Percentiles rank a stretch among this genome's conserved stretches.
These are phyloP conservation scores for Cryphonectria japonica DNA, from an alignment of 2,329 filamentous ascomycete species.

Conservation along the genomic window DNA sequence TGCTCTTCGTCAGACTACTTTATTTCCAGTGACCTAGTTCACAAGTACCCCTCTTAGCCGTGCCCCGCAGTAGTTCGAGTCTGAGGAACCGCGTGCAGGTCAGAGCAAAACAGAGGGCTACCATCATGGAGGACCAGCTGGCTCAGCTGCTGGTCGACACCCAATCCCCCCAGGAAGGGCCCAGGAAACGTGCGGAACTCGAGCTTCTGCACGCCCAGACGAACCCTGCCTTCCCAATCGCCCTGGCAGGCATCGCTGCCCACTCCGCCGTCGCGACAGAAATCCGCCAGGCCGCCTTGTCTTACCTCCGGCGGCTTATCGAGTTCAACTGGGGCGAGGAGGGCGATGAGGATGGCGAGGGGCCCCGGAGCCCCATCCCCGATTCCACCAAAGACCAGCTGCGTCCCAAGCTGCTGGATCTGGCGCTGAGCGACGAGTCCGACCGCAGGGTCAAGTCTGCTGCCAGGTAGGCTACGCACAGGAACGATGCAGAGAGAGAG, in stretches of 20 bases:
- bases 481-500: neutral
- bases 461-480: constrained; percentile 67
- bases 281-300: constrained; percentile 82
- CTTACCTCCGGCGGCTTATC: constrained; percentile 81
- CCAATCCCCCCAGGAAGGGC: constrained; percentile 74
- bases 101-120: constrained; percentile 20
- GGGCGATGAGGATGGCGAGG: constrained; percentile 62
- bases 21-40: neutral
- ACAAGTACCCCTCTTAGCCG: constrained; percentile 5
- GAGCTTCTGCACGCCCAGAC: constrained; percentile 74
- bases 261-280: constrained; percentile 73
- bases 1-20: neutral
- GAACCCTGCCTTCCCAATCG: constrained; percentile 74
- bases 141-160: constrained; percentile 86
- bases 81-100: neutral
- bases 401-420: constrained; percentile 73
- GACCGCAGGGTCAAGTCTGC: constrained; percentile 87
- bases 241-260: constrained; percentile 78
- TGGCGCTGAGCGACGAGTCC: constrained; percentile 72
- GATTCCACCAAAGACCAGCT: constrained; percentile 76
- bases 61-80: constrained; percentile 5
- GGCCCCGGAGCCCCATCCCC: constrained; percentile 64
- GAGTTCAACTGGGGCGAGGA: constrained; percentile 80
- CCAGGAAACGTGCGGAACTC: constrained; percentile 84
- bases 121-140: constrained; percentile 87